Evolutionary conservation across 768 basidiomycete genomes (phyloP).

Genomic region (Rhizopogon vulgaris): DNA sequence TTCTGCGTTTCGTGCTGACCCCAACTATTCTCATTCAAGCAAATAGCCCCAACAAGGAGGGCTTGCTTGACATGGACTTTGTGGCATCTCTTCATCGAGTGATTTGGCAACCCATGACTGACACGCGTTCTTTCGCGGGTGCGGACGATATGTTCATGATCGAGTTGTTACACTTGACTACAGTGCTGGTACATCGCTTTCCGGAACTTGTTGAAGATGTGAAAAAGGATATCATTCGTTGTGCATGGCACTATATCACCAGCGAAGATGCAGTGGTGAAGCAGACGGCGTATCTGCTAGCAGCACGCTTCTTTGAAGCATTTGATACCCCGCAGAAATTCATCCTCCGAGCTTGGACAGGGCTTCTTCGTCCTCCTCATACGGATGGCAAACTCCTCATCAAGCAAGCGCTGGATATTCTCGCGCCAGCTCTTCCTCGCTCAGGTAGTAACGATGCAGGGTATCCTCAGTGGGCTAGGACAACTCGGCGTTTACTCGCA

Average conservation of each 20-base stretch:
- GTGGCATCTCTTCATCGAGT: slow-evolving; percentile 61
- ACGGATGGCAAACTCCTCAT: slow-evolving; percentile 73
- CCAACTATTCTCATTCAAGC: slow-evolving; percentile 82
- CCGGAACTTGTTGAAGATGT: slow-evolving; percentile 72
- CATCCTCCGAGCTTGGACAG: slow-evolving; percentile 85
- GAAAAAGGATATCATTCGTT: slow-evolving; percentile 89
- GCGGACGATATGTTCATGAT: slow-evolving; percentile 85
- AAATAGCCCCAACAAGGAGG: slow-evolving; percentile 44
- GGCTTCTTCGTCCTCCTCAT: slow-evolving; percentile 74
- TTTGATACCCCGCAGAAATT: slow-evolving; percentile 91
- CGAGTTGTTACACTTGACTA: slow-evolving; percentile 86
- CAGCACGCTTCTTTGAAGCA: slow-evolving; percentile 86
- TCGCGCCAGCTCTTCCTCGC: slow-evolving; percentile 76
- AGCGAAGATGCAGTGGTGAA: slow-evolving; percentile 88
- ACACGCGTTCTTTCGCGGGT: slow-evolving; percentile 42
- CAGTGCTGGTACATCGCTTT: slow-evolving; percentile 81
- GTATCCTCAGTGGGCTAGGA: slow-evolving; percentile 77
- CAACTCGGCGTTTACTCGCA: slow-evolving; percentile 75
- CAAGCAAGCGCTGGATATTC: slow-evolving; percentile 79
- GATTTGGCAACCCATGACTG: slow-evolving; percentile 78
- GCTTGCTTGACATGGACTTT: slow-evolving; percentile 67
- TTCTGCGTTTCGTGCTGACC: slow-evolving; percentile 79
- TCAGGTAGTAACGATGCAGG: slow-evolving; percentile 52
- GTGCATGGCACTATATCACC: slow-evolving; percentile 84
- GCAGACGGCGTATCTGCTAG: slow-evolving; percentile 85